These are phyloP conservation scores for Claviceps sp. DNA, from an alignment of 2,329 filamentous ascomycete species.

Conservation along the genomic window DNA sequence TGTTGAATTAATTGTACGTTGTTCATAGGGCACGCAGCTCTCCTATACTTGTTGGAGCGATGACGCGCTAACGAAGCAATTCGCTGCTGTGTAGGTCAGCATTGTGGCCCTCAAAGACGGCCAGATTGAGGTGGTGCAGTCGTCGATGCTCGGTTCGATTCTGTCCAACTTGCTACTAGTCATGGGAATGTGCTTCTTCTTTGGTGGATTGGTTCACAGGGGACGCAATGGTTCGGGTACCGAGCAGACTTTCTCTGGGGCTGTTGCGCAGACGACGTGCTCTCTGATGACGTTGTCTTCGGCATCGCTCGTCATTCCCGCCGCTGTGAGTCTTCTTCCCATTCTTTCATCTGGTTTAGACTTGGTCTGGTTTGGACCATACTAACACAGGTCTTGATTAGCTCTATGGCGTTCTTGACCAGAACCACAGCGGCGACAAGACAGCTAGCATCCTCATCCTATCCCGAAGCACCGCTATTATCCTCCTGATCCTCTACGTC, in stretches of 20 bases:
- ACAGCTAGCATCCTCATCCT: slow-evolving; percentile 50
- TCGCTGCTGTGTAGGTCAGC: slow-evolving; percentile 50
- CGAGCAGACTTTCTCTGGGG: slow-evolving; percentile 62
- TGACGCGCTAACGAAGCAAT: background rate
- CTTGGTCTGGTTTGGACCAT: background rate
- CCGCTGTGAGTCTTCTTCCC: slow-evolving; percentile 34
- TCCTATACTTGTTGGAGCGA: background rate
- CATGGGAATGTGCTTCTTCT: slow-evolving; percentile 66
- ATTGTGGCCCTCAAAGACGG: slow-evolving; percentile 76
- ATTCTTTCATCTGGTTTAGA: background rate
- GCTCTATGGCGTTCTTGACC: slow-evolving; percentile 53
- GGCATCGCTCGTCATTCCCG: slow-evolving; percentile 66
- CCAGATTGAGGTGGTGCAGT: slow-evolving; percentile 93
- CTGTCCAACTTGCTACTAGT: slow-evolving; percentile 87
- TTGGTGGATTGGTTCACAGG: slow-evolving; percentile 54
- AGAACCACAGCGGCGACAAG: slow-evolving; percentile 25
- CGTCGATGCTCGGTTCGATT: slow-evolving; percentile 92
- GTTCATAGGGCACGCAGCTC: background rate
- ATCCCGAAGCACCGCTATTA: slow-evolving; percentile 63
- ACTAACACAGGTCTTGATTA: slow-evolving; percentile 12
- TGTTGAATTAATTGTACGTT: slow-evolving; percentile 59
- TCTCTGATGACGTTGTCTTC: slow-evolving; percentile 65
- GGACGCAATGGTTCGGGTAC: slow-evolving; percentile 40
- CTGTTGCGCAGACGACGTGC: slow-evolving; percentile 63
- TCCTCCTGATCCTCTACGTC: slow-evolving; percentile 60